Evolutionary conservation across 2,329 filamentous ascomycete genomes (phyloP), one percentile per base, ranked within the genome.

Genomic region (Neopestalotiopsis clavispora): DNA sequence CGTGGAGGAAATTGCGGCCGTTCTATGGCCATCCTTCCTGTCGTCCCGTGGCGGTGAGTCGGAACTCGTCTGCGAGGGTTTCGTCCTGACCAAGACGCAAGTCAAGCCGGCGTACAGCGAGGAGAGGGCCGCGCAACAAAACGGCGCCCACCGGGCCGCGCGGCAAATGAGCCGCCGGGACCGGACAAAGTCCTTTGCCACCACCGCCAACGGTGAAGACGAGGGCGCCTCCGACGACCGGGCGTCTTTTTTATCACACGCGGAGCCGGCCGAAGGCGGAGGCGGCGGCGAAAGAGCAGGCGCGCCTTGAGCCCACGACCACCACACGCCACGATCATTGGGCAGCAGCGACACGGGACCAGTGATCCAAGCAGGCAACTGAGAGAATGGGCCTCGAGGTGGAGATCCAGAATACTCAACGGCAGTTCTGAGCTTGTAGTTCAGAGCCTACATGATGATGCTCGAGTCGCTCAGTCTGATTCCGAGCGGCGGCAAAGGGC

Each of bases 1-100:
- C 56, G 40, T 68, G 32, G 66, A 69, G 14, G 62, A 66, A 20
- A 68, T 67, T 56, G 65, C 56, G 6, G 66, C 66, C n/a, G 57
- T 68, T 3, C 17, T 68, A 3, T 69, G 68, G 68, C 68, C 68
- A 12, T 65, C 66, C n/a, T 69, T 69, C 62, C 61, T 69, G 5
- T 66, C 62, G 1, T 61, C 60, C 40, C 34, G 68, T 13, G 61
- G 60, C 9, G 68, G 66, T 38, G 68, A 68, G 38, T 65, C 65
- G 13, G 68, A 69, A 30, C 66, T 69, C 14, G n/a, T 68, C 20
- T 57, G 60, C 57, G 66, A 69, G 62, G 68, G 68, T 20, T 49
- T 62, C 62, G 62, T 69, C 9, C 52, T 69, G n/a, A n/a, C 28
- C 30, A 68, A 69, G 66, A 6, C 28, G 14, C 68, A 69, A 40